Evolutionary conservation across 805 yeast species (phyloP), one percentile per base, ranked within the genome.

Genomic region (Pichia paraexigua): DNA sequence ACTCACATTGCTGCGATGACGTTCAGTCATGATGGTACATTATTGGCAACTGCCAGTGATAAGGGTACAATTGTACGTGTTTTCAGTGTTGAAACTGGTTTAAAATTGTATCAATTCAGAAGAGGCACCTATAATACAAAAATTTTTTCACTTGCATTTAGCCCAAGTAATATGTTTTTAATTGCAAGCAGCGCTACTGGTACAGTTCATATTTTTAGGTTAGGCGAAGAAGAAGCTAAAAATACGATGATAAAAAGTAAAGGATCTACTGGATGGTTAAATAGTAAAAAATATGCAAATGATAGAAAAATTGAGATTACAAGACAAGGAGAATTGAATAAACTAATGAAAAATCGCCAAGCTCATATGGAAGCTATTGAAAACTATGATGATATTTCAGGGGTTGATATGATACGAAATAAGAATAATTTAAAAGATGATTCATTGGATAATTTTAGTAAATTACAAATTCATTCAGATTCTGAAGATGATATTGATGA

Each of bases 61-160:
- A 88, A 88, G 63, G 99, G 99, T 3, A 91, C 98, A 0, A 82
- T 94, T 40, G 80, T 92, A 3, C 71, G 98, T 46, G 84, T 94
- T 7, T 94, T 92, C 62, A 75, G 85, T 18, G 86, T 91, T 0
- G 79, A 80, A 6, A 78, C 85, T 0, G 95, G 95, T 0, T 71
- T 75, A 27, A 83, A 83, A 58, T 68, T 88, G 28, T 83, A 77
- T 54, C 94, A 89, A 68, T 88, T 87, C 67, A 74, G 96, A 56
- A 73, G 96, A 60, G 96, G 96, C 2, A 83, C 94, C 2, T 92
- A 92, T 63, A 95, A 95, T 2, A 86, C 98, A 2, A 82, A 77
- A 60, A 88, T 94, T 13, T 85, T 82, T 63, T 85, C 96, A 5
- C 73, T 94, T 54, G 77, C 83, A 18, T 94, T 94, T 69, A 85